phyloP scores from a whole-genome alignment of 2,329 filamentous ascomycete genomes.

The Didymella pomorum region DNA sequence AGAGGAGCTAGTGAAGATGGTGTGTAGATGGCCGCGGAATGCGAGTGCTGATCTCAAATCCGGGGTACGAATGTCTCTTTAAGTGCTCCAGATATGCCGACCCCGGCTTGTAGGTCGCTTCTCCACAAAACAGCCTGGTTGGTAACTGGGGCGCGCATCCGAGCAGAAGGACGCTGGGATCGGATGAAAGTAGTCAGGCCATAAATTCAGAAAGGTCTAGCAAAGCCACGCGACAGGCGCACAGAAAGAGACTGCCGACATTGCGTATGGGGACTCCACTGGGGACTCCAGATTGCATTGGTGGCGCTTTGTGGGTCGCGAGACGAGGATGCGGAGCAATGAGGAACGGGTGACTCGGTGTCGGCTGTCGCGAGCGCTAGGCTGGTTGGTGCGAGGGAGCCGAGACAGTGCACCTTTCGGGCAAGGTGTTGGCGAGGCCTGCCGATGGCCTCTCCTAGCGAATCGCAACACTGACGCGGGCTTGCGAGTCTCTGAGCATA shows the following conservation, averaged over 20 bases:
- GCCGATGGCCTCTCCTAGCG: slow-evolving; percentile 12
- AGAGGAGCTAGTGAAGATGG: slow-evolving; percentile 5
- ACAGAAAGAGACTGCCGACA: not conserved
- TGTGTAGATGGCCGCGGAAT: slow-evolving; percentile 7
- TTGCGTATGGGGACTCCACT: slow-evolving; percentile 25
- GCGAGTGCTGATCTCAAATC: slow-evolving; percentile 30
- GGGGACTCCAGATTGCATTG: slow-evolving; percentile 27
- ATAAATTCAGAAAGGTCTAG: slow-evolving; percentile 11
- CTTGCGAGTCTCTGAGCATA: slow-evolving; percentile 12
- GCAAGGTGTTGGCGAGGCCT: slow-evolving; percentile 17
- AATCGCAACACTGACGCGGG: slow-evolving; percentile 20
- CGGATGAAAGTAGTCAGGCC: slow-evolving; percentile 20
- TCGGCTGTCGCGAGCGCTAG: slow-evolving; percentile 27
- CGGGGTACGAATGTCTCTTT: slow-evolving; percentile 34
- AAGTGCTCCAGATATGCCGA: slow-evolving; percentile 23
- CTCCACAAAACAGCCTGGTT: slow-evolving; percentile 31
- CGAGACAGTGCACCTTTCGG: slow-evolving; percentile 1
- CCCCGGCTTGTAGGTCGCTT: slow-evolving; percentile 24
- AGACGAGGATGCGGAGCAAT: slow-evolving; percentile 21
- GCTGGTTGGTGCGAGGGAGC: not conserved
- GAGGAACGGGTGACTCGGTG: slow-evolving; percentile 4
- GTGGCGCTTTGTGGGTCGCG: slow-evolving; percentile 25
- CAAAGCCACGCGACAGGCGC: slow-evolving; percentile 18
- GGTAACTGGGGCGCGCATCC: slow-evolving; percentile 24
- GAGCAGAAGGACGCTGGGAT: slow-evolving; percentile 22